Percentiles rank a stretch among this genome's conserved stretches.
Conservation (phyloP, 176 grass and related monocot species). For the Zea mays region Zm-B73-REFERENCE-NAM-5.0 NC_050100.1:68888501-68889000, state of each 20-base stretch:
- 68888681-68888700: neutral
- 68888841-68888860: constrained; percentile 73
- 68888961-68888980: too few relatives aligned
- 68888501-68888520: too few relatives aligned
- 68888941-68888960: too few relatives aligned
- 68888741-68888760: neutral
- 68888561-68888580: too few relatives aligned
- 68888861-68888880: constrained; percentile 92
- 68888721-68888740: neutral
- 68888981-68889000: too few relatives aligned
- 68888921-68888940: too few relatives aligned
- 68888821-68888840: constrained; percentile 18
- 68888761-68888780: neutral
- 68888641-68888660: too few relatives aligned
- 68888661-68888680: neutral
- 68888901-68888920: constrained; percentile 13
- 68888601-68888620: too few relatives aligned
- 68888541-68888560: neutral
- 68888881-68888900: constrained; percentile 79
- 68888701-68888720: too few relatives aligned
- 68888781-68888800: neutral
- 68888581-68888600: too few relatives aligned
- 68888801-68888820: constrained; percentile 13
- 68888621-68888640: too few relatives aligned
- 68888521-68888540: neutral